phyloP scores from a whole-genome alignment of 2,329 filamentous ascomycete genomes.

The Colletotrichum horii region DNA sequence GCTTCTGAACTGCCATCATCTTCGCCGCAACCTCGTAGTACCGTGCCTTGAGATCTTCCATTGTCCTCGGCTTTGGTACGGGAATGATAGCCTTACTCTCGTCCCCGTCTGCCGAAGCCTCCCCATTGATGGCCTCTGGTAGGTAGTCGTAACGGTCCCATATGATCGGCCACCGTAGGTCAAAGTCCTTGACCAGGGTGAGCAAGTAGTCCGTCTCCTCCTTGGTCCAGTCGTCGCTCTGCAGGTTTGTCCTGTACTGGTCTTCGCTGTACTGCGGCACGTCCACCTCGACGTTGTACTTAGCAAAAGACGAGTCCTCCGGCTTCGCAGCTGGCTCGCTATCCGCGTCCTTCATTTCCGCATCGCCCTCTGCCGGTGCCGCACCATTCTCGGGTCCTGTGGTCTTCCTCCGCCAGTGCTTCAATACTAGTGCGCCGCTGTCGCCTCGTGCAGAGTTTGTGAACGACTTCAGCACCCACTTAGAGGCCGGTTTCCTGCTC shows the following conservation, averaged over 20 bases:
- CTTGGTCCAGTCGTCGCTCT: conserved; percentile 81
- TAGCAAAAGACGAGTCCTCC: conserved; percentile 75
- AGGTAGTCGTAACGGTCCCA: conserved; percentile 89
- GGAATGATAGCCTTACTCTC: conserved; percentile 60
- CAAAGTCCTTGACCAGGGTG: conserved; percentile 74
- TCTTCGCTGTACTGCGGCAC: conserved; percentile 85
- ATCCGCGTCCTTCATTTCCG: conserved; percentile 38
- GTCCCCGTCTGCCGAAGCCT: conserved; percentile 49
- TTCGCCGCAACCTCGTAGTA: conserved; percentile 88
- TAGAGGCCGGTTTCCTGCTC: conserved; percentile 59
- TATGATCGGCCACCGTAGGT: conserved; percentile 89
- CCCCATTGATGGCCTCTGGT: conserved; percentile 48
- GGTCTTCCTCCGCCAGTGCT: conserved; percentile 79
- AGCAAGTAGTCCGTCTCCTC: conserved; percentile 95
- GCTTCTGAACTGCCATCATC: conserved; percentile 81
- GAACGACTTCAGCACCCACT: conserved; percentile 75
- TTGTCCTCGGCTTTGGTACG: conserved; percentile 63
- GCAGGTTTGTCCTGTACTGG: conserved; percentile 79
- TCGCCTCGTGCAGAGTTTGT: conserved; percentile 73
- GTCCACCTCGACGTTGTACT: conserved; percentile 83
- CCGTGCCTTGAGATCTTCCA: conserved; percentile 90
- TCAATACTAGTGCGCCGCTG: conserved; percentile 70
- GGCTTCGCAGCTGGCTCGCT: conserved; percentile 31
- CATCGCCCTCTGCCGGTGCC: conserved; percentile 24
- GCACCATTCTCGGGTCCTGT: conserved; percentile 43